Conservation (phyloP, 1,139 yeast genomes). For the Wickerhamomyces sp. region DNA sequence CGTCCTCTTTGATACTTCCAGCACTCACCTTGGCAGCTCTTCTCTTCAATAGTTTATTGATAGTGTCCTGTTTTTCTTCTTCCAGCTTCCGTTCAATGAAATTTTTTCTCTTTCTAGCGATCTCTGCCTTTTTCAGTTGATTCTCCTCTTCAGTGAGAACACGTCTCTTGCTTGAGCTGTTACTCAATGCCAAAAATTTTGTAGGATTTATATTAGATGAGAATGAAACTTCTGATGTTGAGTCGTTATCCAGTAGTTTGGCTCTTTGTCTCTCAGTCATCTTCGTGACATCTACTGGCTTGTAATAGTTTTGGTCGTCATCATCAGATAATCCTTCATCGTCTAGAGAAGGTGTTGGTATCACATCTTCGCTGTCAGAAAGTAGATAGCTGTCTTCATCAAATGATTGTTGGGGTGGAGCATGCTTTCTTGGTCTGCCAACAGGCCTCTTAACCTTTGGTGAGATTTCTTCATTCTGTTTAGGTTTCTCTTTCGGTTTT, state of each 20-base stretch:
- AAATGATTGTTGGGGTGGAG: conserved; percentile 8
- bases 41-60: conserved; percentile 78
- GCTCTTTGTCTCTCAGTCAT: conserved; percentile 64
- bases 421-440: conserved; percentile 8
- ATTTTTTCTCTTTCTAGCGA: conserved; percentile 84
- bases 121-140: conserved; percentile 78
- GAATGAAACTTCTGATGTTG: neutral
- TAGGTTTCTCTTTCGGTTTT: conserved; percentile 5
- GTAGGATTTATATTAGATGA: conserved; percentile 10
- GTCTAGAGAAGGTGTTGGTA: conserved; percentile 23
- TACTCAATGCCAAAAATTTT: conserved; percentile 29
- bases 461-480: conserved; percentile 10
- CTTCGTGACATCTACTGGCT: conserved; percentile 38
- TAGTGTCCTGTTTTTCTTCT: conserved; percentile 88
- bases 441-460: conserved; percentile 9
- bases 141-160: conserved; percentile 79
- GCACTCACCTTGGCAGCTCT: conserved; percentile 61
- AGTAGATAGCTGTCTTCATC: conserved; percentile 15
- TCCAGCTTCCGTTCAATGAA: conserved; percentile 78
- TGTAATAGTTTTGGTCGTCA: conserved; percentile 21
- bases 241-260: conserved; percentile 35
- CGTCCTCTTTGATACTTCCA: conserved; percentile 34
- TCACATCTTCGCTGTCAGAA: conserved; percentile 19
- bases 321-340: conserved; percentile 24
- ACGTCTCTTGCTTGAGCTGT: conserved; percentile 38